Evolutionary conservation across 1,284 basidiomycete genomes (phyloP), one percentile per base, ranked within the genome.

Genomic region (Neolentinus lepideus): DNA sequence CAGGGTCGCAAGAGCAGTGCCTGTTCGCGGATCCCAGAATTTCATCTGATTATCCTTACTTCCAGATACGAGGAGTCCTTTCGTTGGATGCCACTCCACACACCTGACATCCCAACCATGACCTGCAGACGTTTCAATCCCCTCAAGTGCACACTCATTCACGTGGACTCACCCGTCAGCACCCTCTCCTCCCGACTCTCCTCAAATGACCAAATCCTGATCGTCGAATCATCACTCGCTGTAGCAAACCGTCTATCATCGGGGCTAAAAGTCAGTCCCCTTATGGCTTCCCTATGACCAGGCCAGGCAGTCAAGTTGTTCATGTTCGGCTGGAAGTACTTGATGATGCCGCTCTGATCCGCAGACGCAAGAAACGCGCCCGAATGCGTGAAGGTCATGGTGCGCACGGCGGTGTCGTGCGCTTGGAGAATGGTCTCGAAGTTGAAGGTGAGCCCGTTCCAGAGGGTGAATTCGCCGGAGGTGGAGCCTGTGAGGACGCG

Each of bases 101-200:
- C 94, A 98, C 67, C 96, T 92, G 26, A 98, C 96, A 66, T 99
- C 96, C 95, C 96, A 99, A 1, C 95, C 95, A 66, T 99, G 96
- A 9, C 94, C 93, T 85, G 35, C 55, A 56, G 48, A 51, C 53
- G 36, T 33, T 21, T 55, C 25, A 16, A 36, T 24, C 19, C 43
- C 38, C n/a, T 47, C 45, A 9, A 10, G 9, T 11, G 21, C 45
- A 9, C 45, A 21, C 10, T 21, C 11, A 47, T 10, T 10, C n/a
- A 47, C 10, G 38, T 53, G 11, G 52, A 62, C 78, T 57, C 57
- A 90, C 92, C 94, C 51, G 88, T 90, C 59, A 98, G 74, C 4
- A 87, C 85, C 57, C 88, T 84, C 71, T 98, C 96, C 57, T 94
- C 91, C 53, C 86, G 79, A 58, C 90, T 92, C 63, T 92, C 89